A percentile compares a stretch with the other conserved stretches of the same genome.
Evolutionary conservation across 768 basidiomycete species (phyloP).

Genomic region (Coprinopsis sp.): DNA sequence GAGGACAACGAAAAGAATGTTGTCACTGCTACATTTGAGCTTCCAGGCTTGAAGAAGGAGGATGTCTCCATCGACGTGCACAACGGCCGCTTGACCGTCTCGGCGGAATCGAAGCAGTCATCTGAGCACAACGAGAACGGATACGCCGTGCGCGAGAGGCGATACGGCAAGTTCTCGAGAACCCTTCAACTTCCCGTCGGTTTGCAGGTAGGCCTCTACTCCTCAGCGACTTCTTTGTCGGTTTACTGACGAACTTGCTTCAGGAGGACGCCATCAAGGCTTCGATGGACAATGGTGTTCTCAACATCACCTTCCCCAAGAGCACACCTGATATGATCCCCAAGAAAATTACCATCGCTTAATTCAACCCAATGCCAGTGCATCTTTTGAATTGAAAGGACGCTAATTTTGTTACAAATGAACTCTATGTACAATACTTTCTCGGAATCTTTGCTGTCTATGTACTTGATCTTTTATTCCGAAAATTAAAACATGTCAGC

Average conservation of each 20-base stretch:
- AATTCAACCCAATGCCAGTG: too few relatives aligned
- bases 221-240: background rate
- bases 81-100: constrained; percentile 40
- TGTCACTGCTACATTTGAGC: constrained; percentile 48
- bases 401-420: too few relatives aligned
- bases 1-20: constrained; percentile 37
- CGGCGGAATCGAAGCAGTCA: constrained; percentile 35
- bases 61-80: constrained; percentile 45
- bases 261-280: too few relatives aligned
- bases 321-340: constrained; percentile 36
- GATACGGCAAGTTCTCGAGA: constrained; percentile 46
- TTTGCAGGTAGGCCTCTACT: constrained; percentile 35
- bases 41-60: constrained; percentile 48
- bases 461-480: too few relatives aligned
- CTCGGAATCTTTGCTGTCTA: too few relatives aligned
- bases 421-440: too few relatives aligned
- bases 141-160: constrained; percentile 43
- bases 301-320: constrained; percentile 47
- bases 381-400: too few relatives aligned
- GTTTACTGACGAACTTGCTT: background rate
- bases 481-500: too few relatives aligned
- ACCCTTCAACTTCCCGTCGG: too few relatives aligned
- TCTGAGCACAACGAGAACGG: constrained; percentile 26
- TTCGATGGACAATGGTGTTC: constrained; percentile 44
- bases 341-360: constrained; percentile 36